Base-by-base conservation (phyloP, 2,329 filamentous ascomycete genomes). In the Calonectria leucothoes region DNA sequence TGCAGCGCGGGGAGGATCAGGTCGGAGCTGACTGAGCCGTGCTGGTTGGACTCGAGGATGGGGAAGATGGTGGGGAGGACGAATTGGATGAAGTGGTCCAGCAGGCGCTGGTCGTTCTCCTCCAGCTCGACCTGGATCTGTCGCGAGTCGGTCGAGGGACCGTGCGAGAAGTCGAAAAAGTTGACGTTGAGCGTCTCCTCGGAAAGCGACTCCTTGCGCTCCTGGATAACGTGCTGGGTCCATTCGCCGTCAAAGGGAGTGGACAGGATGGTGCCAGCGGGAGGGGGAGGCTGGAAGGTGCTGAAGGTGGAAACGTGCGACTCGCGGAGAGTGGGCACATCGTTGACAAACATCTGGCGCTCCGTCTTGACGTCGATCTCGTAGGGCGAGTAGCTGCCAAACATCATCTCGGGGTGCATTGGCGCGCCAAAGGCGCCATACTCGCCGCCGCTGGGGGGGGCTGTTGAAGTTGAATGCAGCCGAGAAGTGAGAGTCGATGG, bases 331-430 rank as follows among this genome's bases (percentile, higher is more conserved):
- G 95, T 94, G 6, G 95, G 95, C 70, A 98, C 90, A 82, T 98
- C 94, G 81, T 98, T 95, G 84, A 98, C 93, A 84, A 94, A 98
- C 88, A 97, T 95, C 79, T 98, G 95, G 76, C 95, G 91, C 87
- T 98, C 96, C 1, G 96, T 98, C 89, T 96, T 98, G 87, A 98
- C 94, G 83, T 98, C 96, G 74, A 98, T 93, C 85, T 98, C 96
- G 83, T 97, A 98, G 0, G 96, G 95, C 25, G 93, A 91, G 83
- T 90, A 94, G 76, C 90, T 87, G 75, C 83, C 83, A 73, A 89
- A 89, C 85, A 90, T 88, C 81, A 91, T 85, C 83, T 94, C 90
- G 15, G 88, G 86, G 77, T 90, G 93, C 85, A 93, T 90, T 86
- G 90, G 89, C 23, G 87, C 85, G 77, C 88, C 91, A 86, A 93